A percentile compares a stretch with the other conserved stretches of the same genome.
phyloP scores from a whole-genome alignment of 2,329 filamentous ascomycete species.

The Aspergillus pseudotamarii region DNA sequence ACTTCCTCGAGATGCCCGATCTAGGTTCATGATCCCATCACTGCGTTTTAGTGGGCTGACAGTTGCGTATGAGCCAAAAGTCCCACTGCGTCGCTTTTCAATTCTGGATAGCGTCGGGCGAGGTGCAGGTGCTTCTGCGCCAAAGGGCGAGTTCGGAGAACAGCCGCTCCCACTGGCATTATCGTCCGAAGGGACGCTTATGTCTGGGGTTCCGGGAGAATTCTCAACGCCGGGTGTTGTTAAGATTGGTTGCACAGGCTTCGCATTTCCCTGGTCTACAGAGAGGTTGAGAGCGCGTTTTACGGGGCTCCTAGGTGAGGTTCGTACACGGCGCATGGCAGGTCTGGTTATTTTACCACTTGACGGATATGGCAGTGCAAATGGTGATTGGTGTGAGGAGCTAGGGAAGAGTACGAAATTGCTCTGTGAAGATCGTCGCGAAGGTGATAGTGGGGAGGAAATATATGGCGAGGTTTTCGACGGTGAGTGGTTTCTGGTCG shows the following conservation, averaged over 20 bases:
- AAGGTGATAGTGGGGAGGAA: slow-evolving; percentile 61
- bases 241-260: slow-evolving; percentile 52
- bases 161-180: slow-evolving; percentile 24
- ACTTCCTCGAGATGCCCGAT: slow-evolving; percentile 75
- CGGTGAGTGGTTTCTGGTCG: slow-evolving; percentile 51
- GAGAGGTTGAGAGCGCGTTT: slow-evolving; percentile 75
- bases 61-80: slow-evolving; percentile 54
- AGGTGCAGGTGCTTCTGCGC: slow-evolving; percentile 31
- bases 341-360: slow-evolving; percentile 63
- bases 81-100: slow-evolving; percentile 53
- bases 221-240: slow-evolving; percentile 53
- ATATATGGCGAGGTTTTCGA: slow-evolving; percentile 54
- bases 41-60: slow-evolving; percentile 89
- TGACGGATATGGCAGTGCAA: slow-evolving; percentile 67
- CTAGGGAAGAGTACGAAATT: slow-evolving; percentile 54
- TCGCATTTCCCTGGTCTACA: slow-evolving; percentile 70
- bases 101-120: slow-evolving; percentile 48
- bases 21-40: slow-evolving; percentile 85
- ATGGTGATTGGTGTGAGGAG: slow-evolving; percentile 53
- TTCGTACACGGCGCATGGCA: slow-evolving; percentile 55
- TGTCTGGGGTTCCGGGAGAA: slow-evolving; percentile 34
- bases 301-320: slow-evolving; percentile 78
- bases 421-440: slow-evolving; percentile 55
- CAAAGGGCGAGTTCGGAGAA: slow-evolving; percentile 44
- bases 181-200: slow-evolving; percentile 28